Evolutionary conservation across 352 stramenopile species (phyloP), one percentile per base, ranked within the genome.

Genomic region (Phytophthora meadii): DNA sequence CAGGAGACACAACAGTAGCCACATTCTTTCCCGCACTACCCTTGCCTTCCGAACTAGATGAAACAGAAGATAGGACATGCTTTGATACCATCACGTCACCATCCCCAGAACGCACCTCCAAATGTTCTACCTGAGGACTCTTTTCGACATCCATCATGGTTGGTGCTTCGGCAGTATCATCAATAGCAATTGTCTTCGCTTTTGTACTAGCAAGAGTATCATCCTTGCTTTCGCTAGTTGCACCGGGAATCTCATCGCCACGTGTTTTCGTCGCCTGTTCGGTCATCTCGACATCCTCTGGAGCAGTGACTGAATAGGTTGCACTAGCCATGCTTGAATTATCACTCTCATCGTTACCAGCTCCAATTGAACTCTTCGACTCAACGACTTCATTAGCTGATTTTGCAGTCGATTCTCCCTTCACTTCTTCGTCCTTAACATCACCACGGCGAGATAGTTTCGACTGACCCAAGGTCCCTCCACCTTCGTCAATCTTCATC

Each of bases 401-500:
- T 30, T 58, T 27, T 5, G 40, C 14, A 51, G 11, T 19, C 11
- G 19, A 30, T 24, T 59, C 60, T 49, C 52, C 44, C 19, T 61
- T 54, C 27, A 32, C 34, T 41, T 8, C 17, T 19, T 57, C 59
- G 49, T 48, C 34, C 30, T 30, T 7, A 30, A 24, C 28, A 42
- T 32, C 61, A 34, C 10, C 58, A 59, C 28, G 34, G 42, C 28
- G n/a, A 19, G 25, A 19, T 2, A n/a, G 15, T 50, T 59, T 36
- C 36, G 27, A 49, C 9, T 41, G 6, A 37, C 52, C 25, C 42
- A 24, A 36, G 42, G n/a, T 60, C 34, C 40, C 48, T 58, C 59
- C 48, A 19, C 17, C 9, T 36, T 58, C 42, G 22, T 63, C 47
- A 36, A 65, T 39, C 44, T 65, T 39, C 24, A 61, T 61, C 9